These are phyloP conservation scores for Zancudomyces culisetae DNA, from an alignment of 371 early-diverging fungal species.

Conservation along the genomic window DNA sequence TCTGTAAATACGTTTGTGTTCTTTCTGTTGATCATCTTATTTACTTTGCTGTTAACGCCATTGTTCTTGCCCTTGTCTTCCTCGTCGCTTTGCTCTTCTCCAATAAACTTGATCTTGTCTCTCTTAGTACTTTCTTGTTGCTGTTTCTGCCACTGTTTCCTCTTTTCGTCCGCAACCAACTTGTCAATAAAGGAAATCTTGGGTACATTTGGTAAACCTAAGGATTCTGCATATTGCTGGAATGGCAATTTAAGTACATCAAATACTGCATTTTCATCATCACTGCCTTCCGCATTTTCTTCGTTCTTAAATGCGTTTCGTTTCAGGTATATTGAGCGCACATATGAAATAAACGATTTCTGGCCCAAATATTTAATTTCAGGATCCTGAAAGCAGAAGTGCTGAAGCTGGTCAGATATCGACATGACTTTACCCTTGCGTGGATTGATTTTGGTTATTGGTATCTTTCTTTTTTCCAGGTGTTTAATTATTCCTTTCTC, in stretches of 20 bases:
- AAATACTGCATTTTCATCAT: conserved; percentile 74
- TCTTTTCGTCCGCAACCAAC: conserved; percentile 27
- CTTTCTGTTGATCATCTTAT: conserved; percentile 78
- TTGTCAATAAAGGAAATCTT: conserved; percentile 72
- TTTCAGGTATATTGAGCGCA: conserved; percentile 77
- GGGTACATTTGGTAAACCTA: conserved; percentile 89
- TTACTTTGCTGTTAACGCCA: conserved; percentile 51
- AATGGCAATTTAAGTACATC: conserved; percentile 65
- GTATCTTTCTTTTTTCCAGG: conserved; percentile 53
- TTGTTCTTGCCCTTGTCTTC: conserved; percentile 19
- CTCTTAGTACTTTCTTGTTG: conserved; percentile 7
- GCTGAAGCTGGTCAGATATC: conserved; percentile 61
- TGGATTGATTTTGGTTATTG: conserved; percentile 65
- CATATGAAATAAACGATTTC: conserved; percentile 81
- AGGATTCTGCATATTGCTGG: conserved; percentile 65
- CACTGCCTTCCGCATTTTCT: too few relatives aligned
- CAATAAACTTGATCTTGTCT: conserved; percentile 9
- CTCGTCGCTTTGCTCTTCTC: conserved; percentile 18
- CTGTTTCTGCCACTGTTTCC: conserved; percentile 26
- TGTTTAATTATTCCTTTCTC: conserved; percentile 57
- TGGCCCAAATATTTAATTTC: conserved; percentile 92
- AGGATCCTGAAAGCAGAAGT: conserved; percentile 77
- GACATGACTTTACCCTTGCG: conserved; percentile 55
- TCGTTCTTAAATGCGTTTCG: too few relatives aligned
- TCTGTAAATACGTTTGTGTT: conserved; percentile 78